Evolutionary conservation across 768 basidiomycete genomes (phyloP).

Genomic region (Psilocybe azurescens): DNA sequence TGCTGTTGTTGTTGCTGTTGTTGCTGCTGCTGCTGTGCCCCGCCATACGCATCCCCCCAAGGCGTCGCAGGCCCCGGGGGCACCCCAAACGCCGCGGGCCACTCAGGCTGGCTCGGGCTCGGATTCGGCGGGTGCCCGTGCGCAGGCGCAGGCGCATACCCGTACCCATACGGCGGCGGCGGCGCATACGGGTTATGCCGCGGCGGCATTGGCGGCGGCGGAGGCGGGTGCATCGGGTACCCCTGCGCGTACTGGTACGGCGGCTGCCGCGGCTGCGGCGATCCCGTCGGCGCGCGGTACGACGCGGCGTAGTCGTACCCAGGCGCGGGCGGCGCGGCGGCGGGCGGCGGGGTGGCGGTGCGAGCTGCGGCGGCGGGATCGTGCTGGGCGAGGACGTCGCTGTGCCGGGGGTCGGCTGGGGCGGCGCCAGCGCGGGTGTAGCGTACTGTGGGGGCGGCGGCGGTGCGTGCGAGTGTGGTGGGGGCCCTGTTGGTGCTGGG

Average conservation of each 20-base stretch:
- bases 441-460: constrained; percentile 21
- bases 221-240: constrained; percentile 25
- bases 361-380: constrained; percentile 23
- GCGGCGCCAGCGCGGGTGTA: constrained; percentile 6
- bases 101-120: constrained; percentile 18
- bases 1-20: constrained; percentile 26
- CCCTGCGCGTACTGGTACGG: constrained; percentile 18
- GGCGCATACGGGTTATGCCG: constrained; percentile 27
- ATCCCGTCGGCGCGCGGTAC: constrained; percentile 21
- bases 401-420: constrained; percentile 1
- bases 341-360: constrained; percentile 19
- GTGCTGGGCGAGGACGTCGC: constrained; percentile 19
- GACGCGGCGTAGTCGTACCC: constrained; percentile 22
- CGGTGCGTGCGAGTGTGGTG: constrained; percentile 15
- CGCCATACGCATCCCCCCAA: constrained; percentile 23
- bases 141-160: constrained; percentile 25
- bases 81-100: constrained; percentile 25
- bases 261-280: constrained; percentile 19
- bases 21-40: constrained; percentile 15
- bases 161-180: constrained; percentile 30
- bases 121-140: constrained; percentile 20
- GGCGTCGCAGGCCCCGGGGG: constrained; percentile 11
- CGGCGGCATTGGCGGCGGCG: constrained; percentile 25
- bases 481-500: constrained; percentile 21
- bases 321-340: constrained; percentile 9